phyloP scores from a whole-genome alignment of 2,329 filamentous ascomycete species.

The Colletotrichum navitas region DNA sequence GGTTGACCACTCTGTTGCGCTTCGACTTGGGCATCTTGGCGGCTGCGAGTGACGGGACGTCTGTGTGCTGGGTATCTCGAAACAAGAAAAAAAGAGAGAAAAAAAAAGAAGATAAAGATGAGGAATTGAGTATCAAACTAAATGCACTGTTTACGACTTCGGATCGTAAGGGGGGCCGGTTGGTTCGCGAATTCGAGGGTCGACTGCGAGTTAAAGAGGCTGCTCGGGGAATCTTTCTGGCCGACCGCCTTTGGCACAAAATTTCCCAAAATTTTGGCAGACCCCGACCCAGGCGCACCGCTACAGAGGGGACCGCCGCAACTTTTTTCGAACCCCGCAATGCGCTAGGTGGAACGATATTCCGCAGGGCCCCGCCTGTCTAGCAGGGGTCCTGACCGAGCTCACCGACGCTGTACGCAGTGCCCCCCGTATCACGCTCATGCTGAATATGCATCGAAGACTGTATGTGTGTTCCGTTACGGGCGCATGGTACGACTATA shows the following conservation, averaged over 20 bases:
- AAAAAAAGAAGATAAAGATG: no score
- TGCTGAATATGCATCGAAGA: not conserved
- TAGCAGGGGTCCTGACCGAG: slow-evolving; percentile 13
- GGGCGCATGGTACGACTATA: not conserved
- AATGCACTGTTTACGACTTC: not conserved
- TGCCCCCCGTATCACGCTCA: not conserved
- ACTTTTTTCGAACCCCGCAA: slow-evolving; percentile 45
- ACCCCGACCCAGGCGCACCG: not conserved
- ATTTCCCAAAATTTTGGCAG: slow-evolving; percentile 40
- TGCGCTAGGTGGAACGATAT: slow-evolving; percentile 44
- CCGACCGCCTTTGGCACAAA: slow-evolving; percentile 42
- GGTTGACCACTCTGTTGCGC: slow-evolving; percentile 88
- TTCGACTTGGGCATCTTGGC: slow-evolving; percentile 93
- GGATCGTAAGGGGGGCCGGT: not conserved
- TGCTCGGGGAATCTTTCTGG: slow-evolving; percentile 33
- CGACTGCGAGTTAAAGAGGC: slow-evolving; percentile 18
- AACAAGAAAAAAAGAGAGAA: not conserved
- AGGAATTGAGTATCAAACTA: not conserved
- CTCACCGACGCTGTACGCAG: not conserved
- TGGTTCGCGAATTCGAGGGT: slow-evolving; percentile 9
- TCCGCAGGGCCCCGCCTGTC: slow-evolving; percentile 39
- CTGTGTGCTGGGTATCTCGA: slow-evolving; percentile 1
- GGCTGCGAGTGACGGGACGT: slow-evolving; percentile 38
- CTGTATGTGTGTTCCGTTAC: not conserved
- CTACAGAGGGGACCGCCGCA: slow-evolving; percentile 25